Conservation (phyloP, 2,329 filamentous ascomycete species). For the Botrytis hyacinthi region DNA sequence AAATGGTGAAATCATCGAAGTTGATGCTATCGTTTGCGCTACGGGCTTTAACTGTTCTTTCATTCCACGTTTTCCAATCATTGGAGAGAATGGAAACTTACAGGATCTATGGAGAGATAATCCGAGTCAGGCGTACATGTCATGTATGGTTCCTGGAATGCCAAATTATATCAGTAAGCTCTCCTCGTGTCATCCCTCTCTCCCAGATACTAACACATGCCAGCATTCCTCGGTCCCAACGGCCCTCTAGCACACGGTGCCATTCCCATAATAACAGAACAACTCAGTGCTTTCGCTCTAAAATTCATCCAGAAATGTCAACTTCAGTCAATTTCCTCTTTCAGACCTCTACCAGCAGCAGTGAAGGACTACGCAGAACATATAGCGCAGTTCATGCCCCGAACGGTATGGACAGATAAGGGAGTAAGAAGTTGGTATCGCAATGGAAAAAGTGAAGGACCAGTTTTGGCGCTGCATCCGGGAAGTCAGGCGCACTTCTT, state of each 20-base stretch:
- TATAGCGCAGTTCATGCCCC: conserved; percentile 35
- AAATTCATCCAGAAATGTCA: conserved; percentile 46
- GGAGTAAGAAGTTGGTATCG: conserved; percentile 33
- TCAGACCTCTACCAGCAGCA: conserved; percentile 43
- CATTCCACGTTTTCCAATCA: conserved; percentile 31
- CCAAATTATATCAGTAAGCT: conserved; percentile 29
- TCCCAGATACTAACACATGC: no score
- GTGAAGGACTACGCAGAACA: conserved; percentile 39
- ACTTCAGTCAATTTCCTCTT: conserved; percentile 43
- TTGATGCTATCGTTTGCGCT: conserved; percentile 43
- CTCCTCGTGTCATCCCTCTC: not conserved
- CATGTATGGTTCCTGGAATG: conserved; percentile 34
- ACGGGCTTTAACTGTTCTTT: conserved; percentile 39
- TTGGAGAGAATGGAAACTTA: conserved; percentile 27
- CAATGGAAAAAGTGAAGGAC: conserved; percentile 22
- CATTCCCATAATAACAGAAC: conserved; percentile 44
- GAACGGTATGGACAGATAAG: conserved; percentile 25
- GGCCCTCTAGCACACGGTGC: conserved; percentile 37
- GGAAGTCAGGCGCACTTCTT: conserved; percentile 26
- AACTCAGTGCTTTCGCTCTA: conserved; percentile 49
- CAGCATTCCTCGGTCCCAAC: conserved; percentile 38
- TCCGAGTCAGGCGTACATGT: conserved; percentile 38
- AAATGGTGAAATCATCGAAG: conserved; percentile 36
- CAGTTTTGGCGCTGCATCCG: conserved; percentile 26
- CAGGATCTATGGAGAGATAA: conserved; percentile 34